phyloP scores from a whole-genome alignment of 352 stramenopile genomes.

The Phytophthora kernoviae region DNA sequence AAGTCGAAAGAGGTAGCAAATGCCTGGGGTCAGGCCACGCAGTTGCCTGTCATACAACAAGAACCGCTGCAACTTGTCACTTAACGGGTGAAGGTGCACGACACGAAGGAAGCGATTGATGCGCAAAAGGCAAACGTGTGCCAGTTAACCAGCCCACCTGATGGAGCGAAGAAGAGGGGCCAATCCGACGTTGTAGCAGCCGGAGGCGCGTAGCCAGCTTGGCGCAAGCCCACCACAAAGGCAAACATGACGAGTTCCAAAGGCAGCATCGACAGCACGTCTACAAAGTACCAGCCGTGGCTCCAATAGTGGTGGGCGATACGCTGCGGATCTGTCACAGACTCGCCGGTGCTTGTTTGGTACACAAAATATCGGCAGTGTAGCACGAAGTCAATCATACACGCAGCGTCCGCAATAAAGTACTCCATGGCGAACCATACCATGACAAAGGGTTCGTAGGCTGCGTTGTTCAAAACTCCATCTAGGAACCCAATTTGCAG shows the following conservation, averaged over 20 bases:
- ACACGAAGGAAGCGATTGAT: slow-evolving; percentile 59
- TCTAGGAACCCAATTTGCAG: slow-evolving; percentile 69
- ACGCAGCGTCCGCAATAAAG: slow-evolving; percentile 46
- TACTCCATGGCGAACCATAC: slow-evolving; percentile 61
- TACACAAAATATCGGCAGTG: slow-evolving; percentile 65
- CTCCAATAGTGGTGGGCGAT: slow-evolving; percentile 56
- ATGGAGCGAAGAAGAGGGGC: slow-evolving; percentile 16
- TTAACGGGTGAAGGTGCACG: slow-evolving; percentile 52
- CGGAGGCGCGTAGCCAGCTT: slow-evolving; percentile 19
- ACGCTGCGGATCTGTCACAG: slow-evolving; percentile 38
- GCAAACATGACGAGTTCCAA: slow-evolving; percentile 50
- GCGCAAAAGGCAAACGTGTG: slow-evolving; percentile 49
- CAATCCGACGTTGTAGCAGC: slow-evolving; percentile 27
- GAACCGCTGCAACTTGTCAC: slow-evolving; percentile 51
- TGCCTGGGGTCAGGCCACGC: slow-evolving; percentile 23
- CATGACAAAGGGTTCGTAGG: slow-evolving; percentile 28
- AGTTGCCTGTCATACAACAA: slow-evolving; percentile 55
- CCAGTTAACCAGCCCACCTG: slow-evolving; percentile 45
- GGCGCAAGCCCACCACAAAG: slow-evolving; percentile 19
- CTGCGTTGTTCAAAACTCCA: slow-evolving; percentile 41
- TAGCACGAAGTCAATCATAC: slow-evolving; percentile 61
- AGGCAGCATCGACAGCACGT: slow-evolving; percentile 52
- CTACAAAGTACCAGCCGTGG: slow-evolving; percentile 50
- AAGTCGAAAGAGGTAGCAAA: slow-evolving; percentile 52
- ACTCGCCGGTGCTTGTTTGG: slow-evolving; percentile 40